Conservation (phyloP, 441 rosid species). For the Gossypium davidsonii region DNA sequence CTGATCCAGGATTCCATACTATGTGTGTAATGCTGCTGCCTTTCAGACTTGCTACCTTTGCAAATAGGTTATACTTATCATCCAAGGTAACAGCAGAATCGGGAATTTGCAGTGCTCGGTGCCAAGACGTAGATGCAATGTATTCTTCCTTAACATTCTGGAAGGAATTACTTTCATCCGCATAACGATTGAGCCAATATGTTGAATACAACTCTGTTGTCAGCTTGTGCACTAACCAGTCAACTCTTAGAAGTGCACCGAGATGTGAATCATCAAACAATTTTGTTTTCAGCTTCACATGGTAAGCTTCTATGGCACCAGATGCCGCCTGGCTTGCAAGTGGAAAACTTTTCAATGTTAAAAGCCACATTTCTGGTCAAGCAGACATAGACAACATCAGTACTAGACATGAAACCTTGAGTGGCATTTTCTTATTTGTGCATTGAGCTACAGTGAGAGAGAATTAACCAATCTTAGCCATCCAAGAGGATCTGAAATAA, state of each 20-base stretch:
- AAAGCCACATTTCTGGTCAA: conserved; percentile 88
- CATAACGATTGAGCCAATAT: conserved; percentile 87
- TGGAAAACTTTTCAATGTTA: conserved; percentile 64
- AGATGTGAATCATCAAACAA: conserved; percentile 91
- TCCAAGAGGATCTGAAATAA: conserved; percentile 71
- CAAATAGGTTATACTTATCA: conserved; percentile 37
- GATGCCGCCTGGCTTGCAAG: conserved; percentile 96
- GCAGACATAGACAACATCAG: conserved; percentile 2
- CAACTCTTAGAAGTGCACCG: conserved; percentile 81
- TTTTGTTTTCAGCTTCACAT: conserved; percentile 74
- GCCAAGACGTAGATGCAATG: conserved; percentile 87
- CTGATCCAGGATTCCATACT: conserved; percentile 89
- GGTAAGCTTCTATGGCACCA: conserved; percentile 94
- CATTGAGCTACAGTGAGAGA: conserved; percentile 11
- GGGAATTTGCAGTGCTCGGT: conserved; percentile 71
- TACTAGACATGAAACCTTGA: not conserved
- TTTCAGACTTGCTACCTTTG: conserved; percentile 63
- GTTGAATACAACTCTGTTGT: conserved; percentile 86
- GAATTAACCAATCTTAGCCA: conserved; percentile 81
- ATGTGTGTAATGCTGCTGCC: conserved; percentile 36
- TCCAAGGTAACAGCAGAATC: conserved; percentile 61
- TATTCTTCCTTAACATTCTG: conserved; percentile 85
- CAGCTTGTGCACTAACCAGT: conserved; percentile 93
- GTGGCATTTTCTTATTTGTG: not conserved
- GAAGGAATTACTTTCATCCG: conserved; percentile 86